Percentiles rank a stretch among this genome's conserved stretches.
phyloP scores from a whole-genome alignment of 1,284 basidiomycete genomes.

The Ceratobasidium sp. region DNA sequence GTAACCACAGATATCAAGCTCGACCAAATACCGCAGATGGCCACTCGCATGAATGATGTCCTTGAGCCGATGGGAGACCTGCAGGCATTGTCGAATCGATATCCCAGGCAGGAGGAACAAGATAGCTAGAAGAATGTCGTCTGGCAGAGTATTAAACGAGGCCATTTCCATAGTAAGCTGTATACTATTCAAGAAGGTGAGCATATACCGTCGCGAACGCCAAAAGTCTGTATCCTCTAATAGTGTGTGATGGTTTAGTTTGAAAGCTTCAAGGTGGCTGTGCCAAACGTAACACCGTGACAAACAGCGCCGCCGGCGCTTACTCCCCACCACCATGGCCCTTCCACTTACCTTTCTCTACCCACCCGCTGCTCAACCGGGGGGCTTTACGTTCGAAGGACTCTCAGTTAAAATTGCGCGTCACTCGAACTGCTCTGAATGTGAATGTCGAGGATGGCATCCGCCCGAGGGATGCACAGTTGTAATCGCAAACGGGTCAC shows the following conservation, averaged over 20 bases:
- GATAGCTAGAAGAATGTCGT: not conserved
- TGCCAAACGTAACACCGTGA: not conserved
- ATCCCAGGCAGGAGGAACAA: too few species aligned
- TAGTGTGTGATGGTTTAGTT: not conserved
- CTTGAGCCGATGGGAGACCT: not conserved
- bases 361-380: constrained; percentile 41
- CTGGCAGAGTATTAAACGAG: not conserved
- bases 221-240: not conserved
- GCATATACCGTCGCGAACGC: too few species aligned
- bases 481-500: constrained; percentile 66
- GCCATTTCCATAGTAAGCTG: not conserved
- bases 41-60: not conserved
- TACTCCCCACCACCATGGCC: constrained; percentile 32
- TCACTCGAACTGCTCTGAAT: constrained; percentile 75
- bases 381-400: constrained; percentile 55
- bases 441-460: constrained; percentile 76
- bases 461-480: constrained; percentile 73
- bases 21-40: not conserved
- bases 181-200: not conserved
- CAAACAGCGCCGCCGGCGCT: constrained; percentile 19
- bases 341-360: constrained; percentile 48
- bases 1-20: constrained; percentile 9
- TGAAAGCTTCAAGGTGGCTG: not conserved
- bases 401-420: constrained; percentile 79
- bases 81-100: not conserved